Percentiles rank a stretch among this genome's conserved stretches.
Conservation (phyloP, 176 grass and related monocot species). For the Oryza meyeriana region DNA sequence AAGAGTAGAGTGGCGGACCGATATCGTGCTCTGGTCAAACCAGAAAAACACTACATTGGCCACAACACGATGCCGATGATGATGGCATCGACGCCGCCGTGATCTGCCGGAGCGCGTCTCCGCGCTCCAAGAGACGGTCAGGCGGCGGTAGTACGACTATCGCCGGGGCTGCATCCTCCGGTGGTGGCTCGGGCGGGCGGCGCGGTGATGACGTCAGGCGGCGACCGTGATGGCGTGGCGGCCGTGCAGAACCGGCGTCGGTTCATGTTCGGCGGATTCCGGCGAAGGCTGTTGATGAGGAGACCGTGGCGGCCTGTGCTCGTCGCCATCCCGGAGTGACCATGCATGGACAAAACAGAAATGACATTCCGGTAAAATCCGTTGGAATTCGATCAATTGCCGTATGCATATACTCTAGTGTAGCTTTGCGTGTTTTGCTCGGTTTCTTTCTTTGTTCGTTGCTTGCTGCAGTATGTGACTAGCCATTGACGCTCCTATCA, state of each 20-base stretch:
- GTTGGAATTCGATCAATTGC: neutral
- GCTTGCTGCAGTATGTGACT: neutral
- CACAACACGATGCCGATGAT: neutral
- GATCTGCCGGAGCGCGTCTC: neutral
- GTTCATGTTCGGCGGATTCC: slow-evolving; percentile 58
- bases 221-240: neutral
- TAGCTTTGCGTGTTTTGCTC: slow-evolving; percentile 31
- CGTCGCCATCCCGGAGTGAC: slow-evolving; percentile 87
- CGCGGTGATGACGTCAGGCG: neutral
- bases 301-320: slow-evolving; percentile 72
- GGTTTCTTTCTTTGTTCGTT: slow-evolving; percentile 31
- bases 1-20: neutral
- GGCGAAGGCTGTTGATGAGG: slow-evolving; percentile 58
- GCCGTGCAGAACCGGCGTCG: slow-evolving; percentile 36
- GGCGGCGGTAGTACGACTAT: neutral
- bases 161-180: neutral
- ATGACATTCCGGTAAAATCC: neutral
- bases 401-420: neutral
- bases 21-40: neutral
- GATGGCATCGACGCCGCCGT: neutral
- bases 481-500: neutral
- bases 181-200: neutral
- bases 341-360: neutral
- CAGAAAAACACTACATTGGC: neutral
- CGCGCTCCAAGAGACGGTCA: slow-evolving; percentile 15